Evolutionary conservation across 2,329 filamentous ascomycete species (phyloP).

Genomic region (Claviceps paspali): DNA sequence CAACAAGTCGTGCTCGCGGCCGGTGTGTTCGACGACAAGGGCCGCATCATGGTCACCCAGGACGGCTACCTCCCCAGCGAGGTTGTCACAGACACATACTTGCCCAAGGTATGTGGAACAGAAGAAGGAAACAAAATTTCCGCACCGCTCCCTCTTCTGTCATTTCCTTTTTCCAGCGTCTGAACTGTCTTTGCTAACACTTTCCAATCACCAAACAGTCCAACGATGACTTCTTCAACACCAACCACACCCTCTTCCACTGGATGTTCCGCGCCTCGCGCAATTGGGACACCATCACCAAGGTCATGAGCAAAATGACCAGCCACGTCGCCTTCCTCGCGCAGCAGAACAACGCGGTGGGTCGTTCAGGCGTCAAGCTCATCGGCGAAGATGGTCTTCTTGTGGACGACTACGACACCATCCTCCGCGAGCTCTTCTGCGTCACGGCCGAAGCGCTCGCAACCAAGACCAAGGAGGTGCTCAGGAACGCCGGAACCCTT

Average conservation of each 20-base stretch:
- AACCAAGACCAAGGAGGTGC: conserved; percentile 43
- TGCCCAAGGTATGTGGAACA: conserved; percentile 44
- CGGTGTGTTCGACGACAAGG: conserved; percentile 52
- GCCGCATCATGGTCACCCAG: conserved; percentile 52
- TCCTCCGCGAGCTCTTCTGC: conserved; percentile 76
- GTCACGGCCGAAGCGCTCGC: conserved; percentile 63
- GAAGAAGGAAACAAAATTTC: too few species aligned
- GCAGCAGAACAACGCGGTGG: conserved; percentile 24
- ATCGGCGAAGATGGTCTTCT: conserved; percentile 39
- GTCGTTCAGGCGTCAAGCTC: conserved; percentile 24
- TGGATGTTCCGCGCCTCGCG: conserved; percentile 75
- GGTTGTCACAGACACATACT: conserved; percentile 65
- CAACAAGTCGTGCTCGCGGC: conserved; percentile 45
- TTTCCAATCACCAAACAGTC: too few species aligned
- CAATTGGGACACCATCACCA: conserved; percentile 57
- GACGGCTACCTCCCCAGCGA: conserved; percentile 55
- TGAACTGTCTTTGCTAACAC: too few species aligned
- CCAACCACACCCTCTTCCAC: conserved; percentile 64
- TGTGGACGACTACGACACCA: conserved; percentile 54
- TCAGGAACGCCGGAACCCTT: conserved; percentile 51
- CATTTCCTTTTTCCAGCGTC: too few species aligned
- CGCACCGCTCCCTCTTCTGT: too few species aligned
- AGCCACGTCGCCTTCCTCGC: conserved; percentile 46
- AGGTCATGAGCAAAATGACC: conserved; percentile 57
- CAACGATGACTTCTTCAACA: conserved; percentile 51